Base-by-base conservation (phyloP, 768 basidiomycete species). In the Lactarius sp. region DNA sequence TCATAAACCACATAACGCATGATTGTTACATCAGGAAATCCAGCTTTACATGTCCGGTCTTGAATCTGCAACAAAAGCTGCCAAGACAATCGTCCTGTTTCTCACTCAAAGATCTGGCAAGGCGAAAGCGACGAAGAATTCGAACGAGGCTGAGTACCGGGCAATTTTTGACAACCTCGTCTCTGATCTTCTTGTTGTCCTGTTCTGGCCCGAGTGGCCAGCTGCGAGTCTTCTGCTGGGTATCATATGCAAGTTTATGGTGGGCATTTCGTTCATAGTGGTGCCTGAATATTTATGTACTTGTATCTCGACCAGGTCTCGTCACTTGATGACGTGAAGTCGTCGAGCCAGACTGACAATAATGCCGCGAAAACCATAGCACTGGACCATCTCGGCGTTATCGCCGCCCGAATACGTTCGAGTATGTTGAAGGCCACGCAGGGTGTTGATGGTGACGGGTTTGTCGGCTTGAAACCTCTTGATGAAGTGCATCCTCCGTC, bases 201-300 rank as follows among this genome's bases (percentile, higher is more conserved):
- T 98, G 6, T 94, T 89, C 72, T 92, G 92, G 85, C 95, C 97
- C 0, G 97, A 99, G 74, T 99, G 96, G 94, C 97, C 97, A 6
- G 95, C 92, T 10, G 92, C 97, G 2, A 82, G 86, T 49, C 75
- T 97, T 18, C 78, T 97, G 44, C 76, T 98, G 42, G 84, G 81
- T 50, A 87, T 97, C 52, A 84, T 87, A 7, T 89, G 86, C 66
- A 89, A 87, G 71, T 87, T 86, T 68, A 92, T 98, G 92, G 95
- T 93, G 63, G 10, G 80, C 68, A 14, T 31, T 7, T 37, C 57
- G 18, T 49, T 54, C 46, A 41, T 46, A 13, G 6, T 14, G 4
- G 1, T 44, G 16, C 41, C 16, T 47, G 18, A 16, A 46, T 16
- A 27, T n/a, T 14, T 39, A 12, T 27, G n/a, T 37, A 10, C 16